These are phyloP conservation scores for Stemphylium vesicarium DNA, from an alignment of 2,329 filamentous ascomycete genomes.

Conservation along the genomic window DNA sequence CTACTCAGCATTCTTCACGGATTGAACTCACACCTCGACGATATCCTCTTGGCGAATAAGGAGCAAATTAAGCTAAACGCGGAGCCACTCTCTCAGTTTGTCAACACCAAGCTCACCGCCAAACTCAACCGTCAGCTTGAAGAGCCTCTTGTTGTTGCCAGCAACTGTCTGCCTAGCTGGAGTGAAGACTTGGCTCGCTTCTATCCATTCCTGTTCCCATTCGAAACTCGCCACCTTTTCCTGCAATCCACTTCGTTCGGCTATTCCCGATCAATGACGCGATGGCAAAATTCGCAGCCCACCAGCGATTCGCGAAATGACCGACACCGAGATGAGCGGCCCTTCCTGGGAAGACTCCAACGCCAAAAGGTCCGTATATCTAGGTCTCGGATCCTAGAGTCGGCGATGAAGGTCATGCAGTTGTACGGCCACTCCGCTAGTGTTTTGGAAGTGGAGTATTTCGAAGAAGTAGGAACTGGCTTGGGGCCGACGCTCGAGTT, in stretches of 20 bases:
- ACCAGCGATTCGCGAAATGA: conserved; percentile 82
- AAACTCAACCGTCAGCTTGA: conserved; percentile 97
- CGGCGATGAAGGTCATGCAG: conserved; percentile 98
- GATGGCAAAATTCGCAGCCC: conserved; percentile 92
- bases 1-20: conserved; percentile 90
- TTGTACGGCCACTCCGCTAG: conserved; percentile 96
- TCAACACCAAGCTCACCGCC: conserved; percentile 97
- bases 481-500: conserved; percentile 96
- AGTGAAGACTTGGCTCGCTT: conserved; percentile 91
- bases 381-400: conserved; percentile 91
- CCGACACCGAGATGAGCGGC: conserved; percentile 83
- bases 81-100: conserved; percentile 90
- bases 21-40: conserved; percentile 90
- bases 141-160: conserved; percentile 94
- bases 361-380: conserved; percentile 98
- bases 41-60: conserved; percentile 81
- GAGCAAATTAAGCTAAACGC: conserved; percentile 72
- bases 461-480: conserved; percentile 96
- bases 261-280: conserved; percentile 94
- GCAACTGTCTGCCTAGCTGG: conserved; percentile 94
- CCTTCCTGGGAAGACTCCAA: conserved; percentile 88
- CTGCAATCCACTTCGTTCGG: conserved; percentile 97
- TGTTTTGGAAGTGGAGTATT: conserved; percentile 96
- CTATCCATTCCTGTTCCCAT: conserved; percentile 97
- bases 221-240: conserved; percentile 96